Evolutionary conservation across 805 yeast genomes (phyloP).

Genomic region (Groenewaldozyma tartarivorans): DNA sequence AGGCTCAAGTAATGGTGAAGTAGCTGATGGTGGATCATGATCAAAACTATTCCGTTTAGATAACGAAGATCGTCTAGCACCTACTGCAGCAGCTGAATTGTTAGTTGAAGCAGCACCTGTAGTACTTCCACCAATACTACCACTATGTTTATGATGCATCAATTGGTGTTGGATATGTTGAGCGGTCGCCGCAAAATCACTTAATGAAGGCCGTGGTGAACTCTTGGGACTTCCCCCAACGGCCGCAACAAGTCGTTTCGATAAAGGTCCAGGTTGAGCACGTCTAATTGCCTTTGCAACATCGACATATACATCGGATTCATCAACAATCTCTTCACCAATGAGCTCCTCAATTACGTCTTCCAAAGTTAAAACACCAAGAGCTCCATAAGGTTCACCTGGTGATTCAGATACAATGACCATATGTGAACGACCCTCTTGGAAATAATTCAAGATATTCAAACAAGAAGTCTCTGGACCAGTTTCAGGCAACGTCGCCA

Average conservation of each 20-base stretch:
- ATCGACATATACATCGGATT: slow-evolving; percentile 87
- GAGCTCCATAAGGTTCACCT: slow-evolving; percentile 62
- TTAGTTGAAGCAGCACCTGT: background rate
- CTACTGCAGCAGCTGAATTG: background rate
- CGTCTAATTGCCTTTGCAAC: slow-evolving; percentile 75
- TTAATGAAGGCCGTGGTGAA: slow-evolving; percentile 6
- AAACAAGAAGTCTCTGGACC: slow-evolving; percentile 84
- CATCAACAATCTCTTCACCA: slow-evolving; percentile 97
- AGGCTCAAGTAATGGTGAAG: background rate
- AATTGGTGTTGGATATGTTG: background rate
- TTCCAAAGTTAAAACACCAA: slow-evolving; percentile 87
- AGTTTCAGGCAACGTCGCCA: slow-evolving; percentile 95
- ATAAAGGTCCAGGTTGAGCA: slow-evolving; percentile 30
- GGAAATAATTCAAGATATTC: slow-evolving; percentile 90
- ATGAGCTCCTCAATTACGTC: slow-evolving; percentile 97
- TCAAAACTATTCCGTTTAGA: background rate
- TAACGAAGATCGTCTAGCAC: background rate
- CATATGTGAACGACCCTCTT: slow-evolving; percentile 97
- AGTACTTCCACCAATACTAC: no score
- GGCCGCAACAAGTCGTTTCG: slow-evolving; percentile 5
- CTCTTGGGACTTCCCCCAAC: slow-evolving; percentile 2
- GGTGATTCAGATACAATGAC: slow-evolving; percentile 82
- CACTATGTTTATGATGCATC: background rate
- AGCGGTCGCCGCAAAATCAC: background rate
- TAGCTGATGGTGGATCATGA: background rate